Percentiles rank a stretch among this genome's conserved stretches.
phyloP scores from a whole-genome alignment of 164 flowering plant species.

The Paratinospora sagittata region DNA sequence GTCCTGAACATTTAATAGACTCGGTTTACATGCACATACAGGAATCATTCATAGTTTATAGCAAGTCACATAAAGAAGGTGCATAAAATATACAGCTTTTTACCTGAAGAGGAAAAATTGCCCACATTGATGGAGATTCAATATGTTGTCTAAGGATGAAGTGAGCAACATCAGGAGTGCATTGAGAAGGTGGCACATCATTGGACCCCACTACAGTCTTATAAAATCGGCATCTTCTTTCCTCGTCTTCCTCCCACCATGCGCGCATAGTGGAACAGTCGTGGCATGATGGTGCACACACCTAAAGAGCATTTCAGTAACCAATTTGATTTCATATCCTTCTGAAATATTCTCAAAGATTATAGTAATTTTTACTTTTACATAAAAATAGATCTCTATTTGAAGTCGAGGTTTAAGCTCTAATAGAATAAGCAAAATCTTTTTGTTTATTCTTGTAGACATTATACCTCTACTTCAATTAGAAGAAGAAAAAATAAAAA shows the following conservation, averaged over 20 bases:
- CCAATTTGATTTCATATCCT: not conserved
- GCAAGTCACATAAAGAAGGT: not conserved
- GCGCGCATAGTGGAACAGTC: slow-evolving; percentile 97
- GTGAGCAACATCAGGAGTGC: slow-evolving; percentile 71
- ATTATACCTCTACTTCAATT: not conserved
- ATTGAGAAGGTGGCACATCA: slow-evolving; percentile 57
- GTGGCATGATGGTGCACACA: slow-evolving; percentile 98
- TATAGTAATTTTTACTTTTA: too few relatives aligned
- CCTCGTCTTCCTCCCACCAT: slow-evolving; percentile 99
- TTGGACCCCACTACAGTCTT: slow-evolving; percentile 58
- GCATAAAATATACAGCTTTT: not conserved
- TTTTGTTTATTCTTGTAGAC: too few relatives aligned
- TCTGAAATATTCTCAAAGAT: not conserved
- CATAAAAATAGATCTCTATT: too few relatives aligned
- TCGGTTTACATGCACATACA: slow-evolving; percentile 2
- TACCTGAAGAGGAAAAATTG: slow-evolving; percentile 98
- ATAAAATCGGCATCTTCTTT: slow-evolving; percentile 64
- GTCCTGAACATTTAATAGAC: slow-evolving; percentile 45
- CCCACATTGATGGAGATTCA: slow-evolving; percentile 99
- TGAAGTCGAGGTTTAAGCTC: too few relatives aligned
- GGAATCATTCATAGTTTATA: not conserved
- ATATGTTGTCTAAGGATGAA: slow-evolving; percentile 70
- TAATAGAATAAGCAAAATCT: too few relatives aligned
- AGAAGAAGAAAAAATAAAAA: not conserved
- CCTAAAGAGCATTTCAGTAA: slow-evolving; percentile 33